Evolutionary conservation across 441 rosid genomes (phyloP).

Genomic region (Bocquillonia castaneifolia): DNA sequence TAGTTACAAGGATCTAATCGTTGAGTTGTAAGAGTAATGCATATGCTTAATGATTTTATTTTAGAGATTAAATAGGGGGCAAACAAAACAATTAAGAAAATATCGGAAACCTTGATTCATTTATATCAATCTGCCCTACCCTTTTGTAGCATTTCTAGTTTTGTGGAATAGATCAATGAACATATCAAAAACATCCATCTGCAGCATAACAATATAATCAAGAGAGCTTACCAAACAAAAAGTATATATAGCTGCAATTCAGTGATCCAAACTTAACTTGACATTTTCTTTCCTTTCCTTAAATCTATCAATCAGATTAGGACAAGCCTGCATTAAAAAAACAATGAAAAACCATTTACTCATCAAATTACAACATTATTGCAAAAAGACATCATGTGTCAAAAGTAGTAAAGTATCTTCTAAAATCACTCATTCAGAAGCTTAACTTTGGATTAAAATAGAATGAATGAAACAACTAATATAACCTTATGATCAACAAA

Average conservation of each 20-base stretch:
- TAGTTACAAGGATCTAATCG: too few relatives aligned
- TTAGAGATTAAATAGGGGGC: not conserved
- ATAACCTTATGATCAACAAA: too few relatives aligned
- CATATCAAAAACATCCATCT: slow-evolving; percentile 97
- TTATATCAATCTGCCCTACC: slow-evolving; percentile 63
- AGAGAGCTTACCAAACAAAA: slow-evolving; percentile 19
- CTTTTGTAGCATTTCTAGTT: slow-evolving; percentile 90
- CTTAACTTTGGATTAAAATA: slow-evolving; percentile 14
- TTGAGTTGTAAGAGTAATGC: not conserved
- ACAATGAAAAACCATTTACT: not conserved
- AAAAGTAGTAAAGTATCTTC: not conserved
- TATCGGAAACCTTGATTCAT: slow-evolving; percentile 49
- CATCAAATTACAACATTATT: not conserved
- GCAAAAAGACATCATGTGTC: not conserved
- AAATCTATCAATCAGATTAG: slow-evolving; percentile 91
- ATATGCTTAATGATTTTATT: too few relatives aligned
- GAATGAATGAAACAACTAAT: too few relatives aligned
- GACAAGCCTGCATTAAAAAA: slow-evolving; percentile 73
- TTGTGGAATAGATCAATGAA: slow-evolving; percentile 94
- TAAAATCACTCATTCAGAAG: not conserved
- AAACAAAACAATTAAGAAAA: not conserved
- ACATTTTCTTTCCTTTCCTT: slow-evolving; percentile 99
- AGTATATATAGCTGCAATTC: slow-evolving; percentile 5
- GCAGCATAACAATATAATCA: slow-evolving; percentile 30
- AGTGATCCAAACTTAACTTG: slow-evolving; percentile 50